phyloP scores from a whole-genome alignment of 768 basidiomycete genomes.

The Tricholoma terreum region DNA sequence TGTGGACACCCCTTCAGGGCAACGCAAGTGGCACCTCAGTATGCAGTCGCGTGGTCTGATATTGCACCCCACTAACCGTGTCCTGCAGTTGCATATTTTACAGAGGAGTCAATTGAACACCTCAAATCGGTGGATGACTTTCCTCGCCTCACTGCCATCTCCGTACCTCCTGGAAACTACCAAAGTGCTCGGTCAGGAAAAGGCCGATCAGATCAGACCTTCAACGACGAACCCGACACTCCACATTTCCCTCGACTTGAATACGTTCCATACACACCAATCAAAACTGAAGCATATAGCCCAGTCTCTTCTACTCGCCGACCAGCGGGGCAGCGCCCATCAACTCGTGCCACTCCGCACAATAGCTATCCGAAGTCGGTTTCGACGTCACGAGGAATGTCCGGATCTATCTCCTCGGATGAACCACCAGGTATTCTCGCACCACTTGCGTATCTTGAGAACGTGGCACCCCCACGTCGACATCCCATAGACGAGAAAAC shows the following conservation, averaged over 20 bases:
- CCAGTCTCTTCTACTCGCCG: constrained; percentile 9
- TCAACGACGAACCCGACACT: constrained; percentile 40
- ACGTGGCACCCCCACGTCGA: constrained; percentile 58
- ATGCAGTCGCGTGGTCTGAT: constrained; percentile 19
- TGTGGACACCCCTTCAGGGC: constrained; percentile 63
- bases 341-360: neutral
- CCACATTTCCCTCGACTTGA: constrained; percentile 40
- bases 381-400: constrained; percentile 20
- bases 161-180: constrained; percentile 65
- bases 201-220: constrained; percentile 50
- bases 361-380: constrained; percentile 8
- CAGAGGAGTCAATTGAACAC: constrained; percentile 60
- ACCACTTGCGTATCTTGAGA: constrained; percentile 67
- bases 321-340: neutral
- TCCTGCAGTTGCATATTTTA: constrained; percentile 73
- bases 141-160: constrained; percentile 44
- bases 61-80: constrained; percentile 17
- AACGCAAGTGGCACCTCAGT: constrained; percentile 84
- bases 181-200: constrained; percentile 69
- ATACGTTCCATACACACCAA: constrained; percentile 43
- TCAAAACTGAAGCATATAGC: constrained; percentile 16
- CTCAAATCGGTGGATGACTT: constrained; percentile 65
- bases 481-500: constrained; percentile 61
- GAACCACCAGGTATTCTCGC: constrained; percentile 43
- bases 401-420: constrained; percentile 29